Evolutionary conservation across 164 flowering plant species (phyloP), one percentile per base, ranked within the genome.

Genomic region (Nymphaea thermarum): DNA sequence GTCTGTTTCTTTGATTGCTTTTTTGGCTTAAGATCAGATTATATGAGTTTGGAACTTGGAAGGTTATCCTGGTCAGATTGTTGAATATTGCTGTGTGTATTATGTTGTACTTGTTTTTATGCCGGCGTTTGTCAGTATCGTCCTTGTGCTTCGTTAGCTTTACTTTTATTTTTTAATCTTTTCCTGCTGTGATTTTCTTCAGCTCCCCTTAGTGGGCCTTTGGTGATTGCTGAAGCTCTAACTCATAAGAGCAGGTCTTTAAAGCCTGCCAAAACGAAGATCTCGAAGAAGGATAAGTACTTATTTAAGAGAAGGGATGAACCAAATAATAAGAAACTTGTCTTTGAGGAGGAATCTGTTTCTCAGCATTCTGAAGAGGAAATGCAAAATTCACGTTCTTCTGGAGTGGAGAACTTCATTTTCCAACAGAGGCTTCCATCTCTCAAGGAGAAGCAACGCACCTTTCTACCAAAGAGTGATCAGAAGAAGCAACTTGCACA

Each of bases 201-300:
- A 95, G 99, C 96, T 77, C 97, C 92, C 67, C 82, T 95, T 74
- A 95, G 99, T 81, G 98, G 99, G 62, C 97, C 87, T 68, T 71
- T 86, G 70, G 98, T 92, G 65, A 77, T 90, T 63, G 98, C 99
- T 3, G 99, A 95, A 80, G 71, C 90, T 70, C 76, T 90, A 67
- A 86, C 95, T 65, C 86, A 85, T 65, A 77, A 68, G 68, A 88
- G 84, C 78, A 70, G 70, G 72, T 75, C 85, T 47, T 65, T 65
- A 53, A 94, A 85, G 72, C 53, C 83, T 43, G 17, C 71, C 17
- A 95, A 90, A 79, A 68, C 79, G 16, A 90, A 90, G 82, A 92
- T 84, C 60, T 76, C 73, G 43, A 86, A 89, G 79, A 89, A 87
- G 70, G 96, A 90, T 70, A 83, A 71, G 70, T 89, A 89, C 69